phyloP scores from a whole-genome alignment of 1,284 basidiomycete species.

The Ganoderma sp. region DNA sequence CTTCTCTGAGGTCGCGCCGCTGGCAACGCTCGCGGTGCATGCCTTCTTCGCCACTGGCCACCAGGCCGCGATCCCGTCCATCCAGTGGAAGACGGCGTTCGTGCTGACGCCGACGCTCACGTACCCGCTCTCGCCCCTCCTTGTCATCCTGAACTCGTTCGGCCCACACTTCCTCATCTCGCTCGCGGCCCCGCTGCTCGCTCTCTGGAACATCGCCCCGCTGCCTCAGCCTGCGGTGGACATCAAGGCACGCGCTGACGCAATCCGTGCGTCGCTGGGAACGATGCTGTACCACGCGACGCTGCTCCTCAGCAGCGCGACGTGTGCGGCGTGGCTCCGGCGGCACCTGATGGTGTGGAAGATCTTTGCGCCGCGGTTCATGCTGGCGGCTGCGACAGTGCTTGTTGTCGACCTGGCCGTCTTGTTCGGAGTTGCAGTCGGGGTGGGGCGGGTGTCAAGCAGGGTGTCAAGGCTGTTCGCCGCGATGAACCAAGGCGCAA shows the following conservation, averaged over 20 bases:
- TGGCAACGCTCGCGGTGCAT: slow-evolving; percentile 79
- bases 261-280: slow-evolving; percentile 60
- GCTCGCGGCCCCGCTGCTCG: slow-evolving; percentile 74
- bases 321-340: slow-evolving; percentile 79
- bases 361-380: slow-evolving; percentile 95
- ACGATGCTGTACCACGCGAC: slow-evolving; percentile 74
- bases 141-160: slow-evolving; percentile 85
- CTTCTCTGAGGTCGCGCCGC: slow-evolving; percentile 73
- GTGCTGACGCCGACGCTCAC: slow-evolving; percentile 68
- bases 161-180: slow-evolving; percentile 73
- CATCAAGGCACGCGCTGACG: slow-evolving; percentile 44
- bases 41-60: slow-evolving; percentile 92
- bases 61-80: slow-evolving; percentile 85
- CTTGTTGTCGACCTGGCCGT: slow-evolving; percentile 62
- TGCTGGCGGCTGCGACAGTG: slow-evolving; percentile 68
- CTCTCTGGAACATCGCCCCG: slow-evolving; percentile 89
- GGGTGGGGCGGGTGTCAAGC: slow-evolving; percentile 38
- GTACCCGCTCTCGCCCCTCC: slow-evolving; percentile 79
- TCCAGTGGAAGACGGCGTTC: slow-evolving; percentile 98
- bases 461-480: slow-evolving; percentile 39
- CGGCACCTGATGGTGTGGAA: slow-evolving; percentile 99
- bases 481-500: slow-evolving; percentile 29
- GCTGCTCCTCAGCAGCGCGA: slow-evolving; percentile 73
- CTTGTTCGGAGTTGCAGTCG: slow-evolving; percentile 54
- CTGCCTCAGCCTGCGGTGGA: slow-evolving; percentile 38